Conservation (phyloP, 805 yeast species). For the Ogataea nakhonphanomensis region DNA sequence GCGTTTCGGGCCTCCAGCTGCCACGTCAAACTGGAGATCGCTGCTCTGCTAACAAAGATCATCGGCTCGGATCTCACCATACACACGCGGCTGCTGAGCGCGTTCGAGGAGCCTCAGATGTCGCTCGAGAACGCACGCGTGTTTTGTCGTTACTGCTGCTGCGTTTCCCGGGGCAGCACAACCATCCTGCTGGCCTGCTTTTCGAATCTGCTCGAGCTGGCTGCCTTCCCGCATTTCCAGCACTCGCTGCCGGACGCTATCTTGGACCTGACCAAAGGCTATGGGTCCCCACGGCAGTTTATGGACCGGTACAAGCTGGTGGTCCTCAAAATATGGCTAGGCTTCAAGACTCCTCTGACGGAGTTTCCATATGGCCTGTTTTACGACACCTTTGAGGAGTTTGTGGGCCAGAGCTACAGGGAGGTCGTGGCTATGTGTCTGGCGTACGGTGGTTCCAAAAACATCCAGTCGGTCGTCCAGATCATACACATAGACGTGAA, state of each 20-base stretch:
- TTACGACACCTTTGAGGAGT: constrained; percentile 30
- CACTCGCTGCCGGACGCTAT: constrained; percentile 33
- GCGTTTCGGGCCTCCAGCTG: constrained; percentile 19
- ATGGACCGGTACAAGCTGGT: constrained; percentile 34
- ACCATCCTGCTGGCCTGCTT: constrained; percentile 34
- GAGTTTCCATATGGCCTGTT: constrained; percentile 42
- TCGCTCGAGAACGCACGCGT: constrained; percentile 36
- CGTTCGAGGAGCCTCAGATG: constrained; percentile 26
- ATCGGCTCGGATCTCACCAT: constrained; percentile 19
- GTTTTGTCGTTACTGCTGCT: constrained; percentile 36
- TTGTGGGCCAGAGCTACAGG: constrained; percentile 33
- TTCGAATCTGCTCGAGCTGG: constrained; percentile 41
- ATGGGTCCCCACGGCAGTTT: constrained; percentile 19
- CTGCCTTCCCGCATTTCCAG: constrained; percentile 31
- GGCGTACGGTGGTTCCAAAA: constrained; percentile 25
- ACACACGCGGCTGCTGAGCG: constrained; percentile 31
- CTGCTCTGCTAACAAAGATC: constrained; percentile 13
- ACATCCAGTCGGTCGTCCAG: constrained; percentile 17
- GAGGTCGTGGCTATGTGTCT: constrained; percentile 40
- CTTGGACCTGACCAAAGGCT: constrained; percentile 20
- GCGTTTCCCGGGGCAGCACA: constrained; percentile 31
- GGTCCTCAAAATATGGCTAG: constrained; percentile 43
- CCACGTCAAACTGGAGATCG: constrained; percentile 23
- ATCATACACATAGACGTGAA: constrained; percentile 3
- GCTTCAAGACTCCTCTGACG: constrained; percentile 28